Evolutionary conservation across 176 grass and related monocot genomes (phyloP), one percentile per base, ranked within the genome.

Genomic region (Eragrostis nindensis): DNA sequence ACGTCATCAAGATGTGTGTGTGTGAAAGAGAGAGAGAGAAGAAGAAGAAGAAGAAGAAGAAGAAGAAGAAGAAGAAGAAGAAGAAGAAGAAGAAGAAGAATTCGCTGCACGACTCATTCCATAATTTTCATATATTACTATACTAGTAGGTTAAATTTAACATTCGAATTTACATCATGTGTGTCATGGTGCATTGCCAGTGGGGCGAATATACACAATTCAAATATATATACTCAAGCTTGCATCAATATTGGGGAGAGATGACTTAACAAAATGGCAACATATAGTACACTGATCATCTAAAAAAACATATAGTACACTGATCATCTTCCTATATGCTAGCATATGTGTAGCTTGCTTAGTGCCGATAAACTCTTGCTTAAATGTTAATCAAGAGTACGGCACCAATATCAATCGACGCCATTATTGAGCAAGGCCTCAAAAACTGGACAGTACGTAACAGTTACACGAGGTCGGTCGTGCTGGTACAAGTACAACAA

Each of bases 361-460:
- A 60, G 22, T 2, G 3, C 12, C 3, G 10, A 60, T 26, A 60
- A 60, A 13, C 56, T 26, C 22, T 60, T 60, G 56, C 56, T 60
- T 60, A 60, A 13, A 26, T 60, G 10, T 13, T 60, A 87, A 76
- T 82, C 78, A 76, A 87, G 32, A 69, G 63, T 76, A 61, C 44
- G 18, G 17, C 43, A 12, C 49, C 73, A 19, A 29, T 54, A 62
- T 52, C 32, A 78, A 71, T 86, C 73, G 39, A 61, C 7, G 46
- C 25, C 77, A 78, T 13, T 25, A 71, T 73, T 53, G 25, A 25
- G 44, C 30, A 15, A 46, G 52, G 12, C 55, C 61, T 43, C 54
- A 53, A 41, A 74, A 72, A 45, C 30, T 24, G 26, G 26, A 12
- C 77, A 4, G 43, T 22, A 30, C 12, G 55, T 40, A 39, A 29